These are phyloP conservation scores for Cladorrhinum samala DNA, from an alignment of 495 filamentous ascomycete genomes.

Conservation along the genomic window DNA sequence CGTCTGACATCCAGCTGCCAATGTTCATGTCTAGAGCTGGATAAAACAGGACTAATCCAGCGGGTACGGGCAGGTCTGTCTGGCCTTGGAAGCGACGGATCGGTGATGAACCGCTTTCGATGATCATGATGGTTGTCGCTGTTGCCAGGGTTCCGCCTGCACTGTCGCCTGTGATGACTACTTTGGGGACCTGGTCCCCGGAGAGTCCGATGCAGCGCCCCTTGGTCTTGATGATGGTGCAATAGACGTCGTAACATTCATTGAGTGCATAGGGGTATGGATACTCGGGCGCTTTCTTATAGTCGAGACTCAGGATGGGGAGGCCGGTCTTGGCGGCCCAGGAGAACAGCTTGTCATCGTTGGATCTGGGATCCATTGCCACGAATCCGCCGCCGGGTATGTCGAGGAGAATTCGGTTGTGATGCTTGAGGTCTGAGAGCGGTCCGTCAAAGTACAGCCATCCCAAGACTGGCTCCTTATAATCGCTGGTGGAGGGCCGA, in stretches of 20 bases:
- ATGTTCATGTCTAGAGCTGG: constrained; percentile 92
- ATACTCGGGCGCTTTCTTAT: constrained; percentile 89
- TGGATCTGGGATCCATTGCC: constrained; percentile 84
- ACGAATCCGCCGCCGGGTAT: constrained; percentile 94
- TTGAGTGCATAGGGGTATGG: constrained; percentile 94
- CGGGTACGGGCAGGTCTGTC: constrained; percentile 63
- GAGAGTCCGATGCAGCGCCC: constrained; percentile 80
- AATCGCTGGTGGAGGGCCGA: constrained; percentile 67
- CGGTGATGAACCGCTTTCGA: constrained; percentile 60
- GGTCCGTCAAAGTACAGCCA: constrained; percentile 97
- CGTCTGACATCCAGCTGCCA: constrained; percentile 98
- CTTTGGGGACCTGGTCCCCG: constrained; percentile 62
- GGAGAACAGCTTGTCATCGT: constrained; percentile 85
- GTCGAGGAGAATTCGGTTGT: constrained; percentile 77
- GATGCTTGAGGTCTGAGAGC: constrained; percentile 64
- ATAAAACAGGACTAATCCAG: constrained; percentile 80
- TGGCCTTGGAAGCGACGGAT: constrained; percentile 53
- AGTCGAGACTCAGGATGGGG: constrained; percentile 85
- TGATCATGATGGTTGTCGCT: constrained; percentile 76
- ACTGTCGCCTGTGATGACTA: constrained; percentile 84
- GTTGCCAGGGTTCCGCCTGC: constrained; percentile 88
- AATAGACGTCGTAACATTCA: constrained; percentile 94
- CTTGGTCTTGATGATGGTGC: constrained; percentile 64
- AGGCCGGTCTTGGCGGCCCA: constrained; percentile 84
- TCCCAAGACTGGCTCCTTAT: constrained; percentile 73